Conservation (phyloP, 306 rosid species). For the Dryas drummondii region DNA sequence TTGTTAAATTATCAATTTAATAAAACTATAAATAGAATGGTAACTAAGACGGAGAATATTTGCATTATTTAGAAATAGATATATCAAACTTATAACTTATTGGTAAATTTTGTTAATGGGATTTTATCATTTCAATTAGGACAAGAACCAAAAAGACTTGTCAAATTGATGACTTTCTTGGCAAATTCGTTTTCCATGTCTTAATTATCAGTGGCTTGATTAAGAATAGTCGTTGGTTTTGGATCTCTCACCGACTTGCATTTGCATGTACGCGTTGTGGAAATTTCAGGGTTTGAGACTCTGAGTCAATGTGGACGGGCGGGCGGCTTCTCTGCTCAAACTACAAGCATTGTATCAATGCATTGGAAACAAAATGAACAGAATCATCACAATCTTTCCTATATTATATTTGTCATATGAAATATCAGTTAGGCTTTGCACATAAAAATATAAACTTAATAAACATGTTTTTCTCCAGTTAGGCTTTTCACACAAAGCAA, state of each 20-base stretch:
- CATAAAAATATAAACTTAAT: no score
- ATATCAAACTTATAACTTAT: no score
- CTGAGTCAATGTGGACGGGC: no score
- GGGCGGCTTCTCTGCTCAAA: no score
- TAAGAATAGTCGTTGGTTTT: background rate
- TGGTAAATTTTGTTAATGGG: no score
- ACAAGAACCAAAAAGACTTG: background rate
- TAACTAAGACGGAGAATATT: no score
- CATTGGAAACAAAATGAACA: background rate
- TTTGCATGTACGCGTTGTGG: background rate
- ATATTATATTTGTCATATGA: background rate
- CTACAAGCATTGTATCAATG: background rate
- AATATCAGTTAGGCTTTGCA: no score
- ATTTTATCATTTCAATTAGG: background rate
- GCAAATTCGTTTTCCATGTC: background rate
- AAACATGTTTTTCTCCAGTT: no score
- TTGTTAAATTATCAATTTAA: no score
- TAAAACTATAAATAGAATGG: no score
- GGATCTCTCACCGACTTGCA: background rate
- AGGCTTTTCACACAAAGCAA: background rate
- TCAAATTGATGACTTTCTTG: constrained; percentile 4
- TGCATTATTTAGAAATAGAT: no score
- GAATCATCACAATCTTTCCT: background rate
- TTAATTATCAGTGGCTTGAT: background rate
- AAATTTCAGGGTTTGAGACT: background rate